A percentile compares a stretch with the other conserved stretches of the same genome.
These are phyloP conservation scores for Deinandra increscens DNA, from an alignment of 129 eudicot species.

Conservation along the genomic window DNA sequence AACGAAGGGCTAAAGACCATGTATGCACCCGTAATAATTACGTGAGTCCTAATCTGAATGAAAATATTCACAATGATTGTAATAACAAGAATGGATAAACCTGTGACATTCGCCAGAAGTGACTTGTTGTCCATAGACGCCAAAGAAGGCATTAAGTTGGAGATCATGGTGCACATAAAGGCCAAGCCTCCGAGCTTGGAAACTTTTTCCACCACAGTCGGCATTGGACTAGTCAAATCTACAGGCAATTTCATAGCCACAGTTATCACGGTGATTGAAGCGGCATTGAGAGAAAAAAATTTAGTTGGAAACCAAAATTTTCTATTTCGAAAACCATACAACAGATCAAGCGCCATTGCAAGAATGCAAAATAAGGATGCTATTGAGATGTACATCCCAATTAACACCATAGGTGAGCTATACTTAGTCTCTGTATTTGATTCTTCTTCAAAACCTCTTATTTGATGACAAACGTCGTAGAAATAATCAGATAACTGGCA, in stretches of 20 bases:
- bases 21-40: no score
- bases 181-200: neutral
- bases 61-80: conserved; percentile 32
- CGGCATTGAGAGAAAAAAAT: neutral
- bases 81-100: conserved; percentile 37
- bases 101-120: conserved; percentile 30
- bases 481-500: no score
- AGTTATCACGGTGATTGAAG: neutral
- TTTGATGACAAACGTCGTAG: no score
- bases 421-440: no score
- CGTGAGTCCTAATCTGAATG: conserved; percentile 17
- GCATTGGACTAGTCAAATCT: neutral
- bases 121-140: conserved; percentile 38
- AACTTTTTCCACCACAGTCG: neutral
- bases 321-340: neutral
- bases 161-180: neutral
- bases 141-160: conserved; percentile 37
- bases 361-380: neutral
- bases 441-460: no score
- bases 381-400: neutral
- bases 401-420: neutral
- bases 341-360: neutral
- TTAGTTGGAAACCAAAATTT: neutral
- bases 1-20: no score
- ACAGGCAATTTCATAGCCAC: conserved; percentile 7